Base-by-base conservation (phyloP, 2,329 filamentous ascomycete species). In the Hypoxylon sp. region DNA sequence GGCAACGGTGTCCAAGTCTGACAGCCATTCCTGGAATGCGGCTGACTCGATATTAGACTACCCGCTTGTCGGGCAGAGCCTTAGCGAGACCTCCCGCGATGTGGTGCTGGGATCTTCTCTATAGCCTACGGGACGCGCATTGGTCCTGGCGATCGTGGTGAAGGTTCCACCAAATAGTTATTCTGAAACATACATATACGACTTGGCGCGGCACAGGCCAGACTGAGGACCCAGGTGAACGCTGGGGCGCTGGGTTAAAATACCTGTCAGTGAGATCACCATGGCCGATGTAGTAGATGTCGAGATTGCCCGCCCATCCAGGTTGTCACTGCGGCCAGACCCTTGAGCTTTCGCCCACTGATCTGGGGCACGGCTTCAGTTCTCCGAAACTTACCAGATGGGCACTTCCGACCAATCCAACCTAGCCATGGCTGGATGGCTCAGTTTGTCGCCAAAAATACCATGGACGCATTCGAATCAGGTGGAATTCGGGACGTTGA, bases 371-470 rank as follows among this genome's bases (percentile, higher is more conserved):
- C 74, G 73, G 73, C 73, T 57, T 60, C 57, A 47, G 37, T 54
- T 72, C 71, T 74, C 74, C 73, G 73, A 74, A 71, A 73, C 71
- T 68, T 75, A 68, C 72, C 70, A 65, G 73, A 75, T 73, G 71
- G 68, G 72, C 73, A 64, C 60, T 57, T 58, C 64, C 67, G 57
- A 59, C 51, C 57, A 67, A 67, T 64, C 58, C 62, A 67, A 71
- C 52, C 62, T 21, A 39, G 37, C 47, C 54, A 48, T 67, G 63
- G 55, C 58, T 64, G 68, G 48, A 46, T 64, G 47, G 58, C 54
- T 57, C 35, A 48, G 56, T 35, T 35, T 71, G 50, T 62, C 65
- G 51, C 68, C 65, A 56, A 66, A 67, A 69, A 55, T 51, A 27
- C 53, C 42, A 62, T 59, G 56, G 59, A 57, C 62, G 37, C 65